Base-by-base conservation (phyloP, 306 rosid species). In the Vicia faba region DNA sequence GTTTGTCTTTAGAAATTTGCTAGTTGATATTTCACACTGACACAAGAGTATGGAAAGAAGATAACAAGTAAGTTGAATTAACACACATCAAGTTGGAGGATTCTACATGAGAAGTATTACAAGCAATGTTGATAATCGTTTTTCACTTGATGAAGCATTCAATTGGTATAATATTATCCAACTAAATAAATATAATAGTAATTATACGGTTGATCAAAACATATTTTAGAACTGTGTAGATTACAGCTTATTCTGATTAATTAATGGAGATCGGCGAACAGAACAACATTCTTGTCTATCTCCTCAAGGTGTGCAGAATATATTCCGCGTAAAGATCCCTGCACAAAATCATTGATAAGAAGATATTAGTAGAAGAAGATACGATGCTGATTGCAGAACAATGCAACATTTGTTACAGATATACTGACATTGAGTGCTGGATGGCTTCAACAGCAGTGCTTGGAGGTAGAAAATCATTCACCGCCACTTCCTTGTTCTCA, bases 401-500 rank as follows among this genome's bases (percentile, higher is more conserved):
- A 23, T 41, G 46, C 35, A 56, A 28, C 40, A 35, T 55, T 36
- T 14, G 68, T 25, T 45, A 13, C 33, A 65, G 41, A 75, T 76
- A 57, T 43, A 78, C 88, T 78, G 74, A 91, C 97, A 91, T 91
- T 20, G 97, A 88, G 78, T 86, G 66, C 84, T 95, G 92, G 77
- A 95, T 82, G 66, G 97, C 99, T 14, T 91, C 97, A 59, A 65
- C 55, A 18, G 99, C 97, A 68, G 81, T 63, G 49, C 74, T 36
- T 41, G 90, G 68, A 26, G 97, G 99, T 68, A 95, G 79, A 62
- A 95, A 95, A 2, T 89, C 97, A 39, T 95, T 84, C 5, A 95
- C 99, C 10, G 97, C 99, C 12, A 95, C 99, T 83, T 90, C 99
- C 80, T 95, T 95, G 91, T 95, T 81, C 83, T 95, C 99, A 64